Percentiles rank a stretch among this genome's conserved stretches.
phyloP scores from a whole-genome alignment of 306 rosid genomes.

The Dryas drummondii region DNA sequence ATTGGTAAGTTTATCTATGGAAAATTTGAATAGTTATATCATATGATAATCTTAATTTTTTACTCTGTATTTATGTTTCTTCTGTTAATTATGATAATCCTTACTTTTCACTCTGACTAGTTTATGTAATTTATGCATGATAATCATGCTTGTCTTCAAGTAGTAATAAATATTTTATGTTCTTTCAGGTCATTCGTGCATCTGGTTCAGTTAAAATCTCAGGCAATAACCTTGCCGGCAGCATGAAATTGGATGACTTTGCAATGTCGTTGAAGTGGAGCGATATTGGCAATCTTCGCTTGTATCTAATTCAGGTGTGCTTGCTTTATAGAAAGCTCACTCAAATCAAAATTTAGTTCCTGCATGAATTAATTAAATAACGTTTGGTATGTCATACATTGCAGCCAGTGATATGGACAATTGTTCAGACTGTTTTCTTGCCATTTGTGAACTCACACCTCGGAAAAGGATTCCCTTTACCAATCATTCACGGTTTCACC shows the following conservation, averaged over 20 bases:
- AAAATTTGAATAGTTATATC: background rate
- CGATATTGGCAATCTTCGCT: conserved; percentile 67
- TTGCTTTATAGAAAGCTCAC: background rate
- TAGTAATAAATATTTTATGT: background rate
- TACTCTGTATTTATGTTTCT: background rate
- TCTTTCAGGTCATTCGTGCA: conserved; percentile 57
- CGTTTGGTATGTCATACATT: conserved; percentile 14
- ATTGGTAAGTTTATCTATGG: conserved; percentile 51
- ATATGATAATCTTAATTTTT: background rate
- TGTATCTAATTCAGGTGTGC: conserved; percentile 77
- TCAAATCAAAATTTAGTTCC: background rate
- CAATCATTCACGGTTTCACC: conserved; percentile 67
- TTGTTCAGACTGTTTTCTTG: conserved; percentile 68
- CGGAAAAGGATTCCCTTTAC: conserved; percentile 73
- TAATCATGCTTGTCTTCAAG: background rate
- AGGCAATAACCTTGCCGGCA: conserved; percentile 75
- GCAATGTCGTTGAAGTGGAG: conserved; percentile 87
- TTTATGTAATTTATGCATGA: background rate
- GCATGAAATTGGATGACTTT: conserved; percentile 54
- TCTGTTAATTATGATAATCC: background rate
- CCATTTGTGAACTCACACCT: conserved; percentile 70
- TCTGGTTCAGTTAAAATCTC: conserved; percentile 55
- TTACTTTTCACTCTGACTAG: background rate
- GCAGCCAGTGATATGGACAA: conserved; percentile 78
- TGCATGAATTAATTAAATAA: conserved; percentile 1